Evolutionary conservation across 495 filamentous ascomycete species (phyloP).

Genomic region (Xylaria castorea): DNA sequence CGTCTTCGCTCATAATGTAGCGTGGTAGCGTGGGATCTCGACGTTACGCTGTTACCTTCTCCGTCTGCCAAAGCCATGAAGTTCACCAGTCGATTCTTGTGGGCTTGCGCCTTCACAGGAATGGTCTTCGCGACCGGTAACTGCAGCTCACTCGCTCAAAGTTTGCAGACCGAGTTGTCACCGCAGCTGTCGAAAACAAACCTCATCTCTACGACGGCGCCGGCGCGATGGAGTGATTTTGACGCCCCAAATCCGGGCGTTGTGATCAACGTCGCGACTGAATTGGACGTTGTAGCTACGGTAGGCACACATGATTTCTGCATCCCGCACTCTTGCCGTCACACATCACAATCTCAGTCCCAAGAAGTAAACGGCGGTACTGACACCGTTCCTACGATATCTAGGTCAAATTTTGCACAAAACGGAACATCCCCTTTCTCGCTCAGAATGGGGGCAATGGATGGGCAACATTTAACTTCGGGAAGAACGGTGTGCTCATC

Average conservation of each 20-base stretch:
- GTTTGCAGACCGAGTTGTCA: not conserved
- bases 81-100: slow-evolving; percentile 5
- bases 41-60: slow-evolving; percentile 1
- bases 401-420: slow-evolving; percentile 9
- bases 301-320: slow-evolving; percentile 27
- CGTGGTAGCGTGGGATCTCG: slow-evolving; percentile 10
- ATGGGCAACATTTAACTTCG: slow-evolving; percentile 38
- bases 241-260: slow-evolving; percentile 34
- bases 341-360: not conserved
- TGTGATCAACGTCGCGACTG: slow-evolving; percentile 39
- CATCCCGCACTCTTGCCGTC: not conserved
- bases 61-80: slow-evolving; percentile 8
- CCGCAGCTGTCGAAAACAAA: not conserved
- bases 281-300: slow-evolving; percentile 38
- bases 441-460: slow-evolving; percentile 41
- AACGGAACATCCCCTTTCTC: slow-evolving; percentile 36
- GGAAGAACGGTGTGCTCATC: slow-evolving; percentile 33
- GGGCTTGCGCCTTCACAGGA: slow-evolving; percentile 12
- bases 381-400: not conserved
- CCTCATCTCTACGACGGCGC: slow-evolving; percentile 11
- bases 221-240: slow-evolving; percentile 40
- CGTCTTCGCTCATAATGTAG: not conserved
- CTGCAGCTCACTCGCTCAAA: slow-evolving; percentile 3
- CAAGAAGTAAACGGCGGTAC: slow-evolving; percentile 23
- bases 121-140: not conserved